Evolutionary conservation across 1,139 yeast species (phyloP).

Genomic region (Magnusiomyces tetraspermus): DNA sequence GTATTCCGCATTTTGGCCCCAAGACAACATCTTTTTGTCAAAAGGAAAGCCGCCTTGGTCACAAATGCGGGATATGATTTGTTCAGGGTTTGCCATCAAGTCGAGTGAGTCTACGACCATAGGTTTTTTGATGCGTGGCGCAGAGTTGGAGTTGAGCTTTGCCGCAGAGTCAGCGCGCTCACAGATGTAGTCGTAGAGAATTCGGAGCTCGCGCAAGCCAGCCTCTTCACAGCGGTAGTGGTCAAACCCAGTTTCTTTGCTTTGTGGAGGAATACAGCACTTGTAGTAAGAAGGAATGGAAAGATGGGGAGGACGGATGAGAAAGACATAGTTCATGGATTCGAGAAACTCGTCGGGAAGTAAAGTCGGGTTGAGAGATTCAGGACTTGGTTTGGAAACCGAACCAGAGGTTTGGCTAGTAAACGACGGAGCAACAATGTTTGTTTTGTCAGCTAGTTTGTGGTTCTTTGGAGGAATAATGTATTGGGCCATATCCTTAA

Average conservation of each 20-base stretch:
- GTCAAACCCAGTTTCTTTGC: conserved; percentile 24
- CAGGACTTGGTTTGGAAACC: conserved; percentile 2
- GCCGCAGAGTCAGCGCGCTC: too few relatives aligned
- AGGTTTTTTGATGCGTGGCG: conserved; percentile 16
- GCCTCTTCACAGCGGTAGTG: conserved; percentile 24
- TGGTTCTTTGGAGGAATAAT: conserved; percentile 21
- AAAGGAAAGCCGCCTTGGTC: conserved; percentile 20
- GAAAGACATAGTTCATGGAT: conserved; percentile 21
- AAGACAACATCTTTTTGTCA: conserved; percentile 21
- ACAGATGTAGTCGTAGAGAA: conserved; percentile 21
- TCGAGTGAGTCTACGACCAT: conserved; percentile 25
- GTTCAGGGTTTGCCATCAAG: conserved; percentile 21
- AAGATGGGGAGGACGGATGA: conserved; percentile 26
- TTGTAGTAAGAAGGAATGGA: conserved; percentile 27
- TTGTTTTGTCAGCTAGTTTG: conserved; percentile 5
- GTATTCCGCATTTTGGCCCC: conserved; percentile 21
- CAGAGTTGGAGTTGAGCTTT: conserved; percentile 7
- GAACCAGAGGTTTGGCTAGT: neutral
- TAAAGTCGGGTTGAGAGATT: conserved; percentile 19
- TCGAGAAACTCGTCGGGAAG: conserved; percentile 18
- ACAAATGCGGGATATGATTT: conserved; percentile 21
- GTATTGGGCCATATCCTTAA: conserved; percentile 28
- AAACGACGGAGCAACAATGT: conserved; percentile 18
- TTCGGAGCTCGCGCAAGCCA: conserved; percentile 26
- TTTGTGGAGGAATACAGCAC: conserved; percentile 26